Conservation (phyloP, 148 eudicot genomes). For the Fagopyrum esculentum region DNA sequence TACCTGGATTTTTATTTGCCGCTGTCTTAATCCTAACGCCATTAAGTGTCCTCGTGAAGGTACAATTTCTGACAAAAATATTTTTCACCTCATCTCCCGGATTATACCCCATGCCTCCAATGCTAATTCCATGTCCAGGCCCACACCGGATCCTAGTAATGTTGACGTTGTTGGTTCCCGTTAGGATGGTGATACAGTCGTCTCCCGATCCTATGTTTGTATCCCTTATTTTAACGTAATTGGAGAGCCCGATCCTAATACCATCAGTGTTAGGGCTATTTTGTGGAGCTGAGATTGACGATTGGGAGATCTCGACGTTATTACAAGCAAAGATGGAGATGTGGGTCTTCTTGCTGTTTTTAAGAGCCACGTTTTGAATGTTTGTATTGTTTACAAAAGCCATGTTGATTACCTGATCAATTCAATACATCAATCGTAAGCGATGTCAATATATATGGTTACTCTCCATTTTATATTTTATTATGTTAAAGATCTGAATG, state of each 20-base stretch:
- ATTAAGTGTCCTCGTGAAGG: constrained; percentile 14
- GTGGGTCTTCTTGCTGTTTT: constrained; percentile 57
- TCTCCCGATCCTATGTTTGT: constrained; percentile 25
- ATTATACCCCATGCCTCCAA: constrained; percentile 26
- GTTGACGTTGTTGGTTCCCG: constrained; percentile 14
- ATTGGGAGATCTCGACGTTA: constrained; percentile 19
- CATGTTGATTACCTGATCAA: constrained; percentile 40
- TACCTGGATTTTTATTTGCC: constrained; percentile 17
- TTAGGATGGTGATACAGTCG: constrained; percentile 27
- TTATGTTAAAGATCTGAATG: too few relatives aligned
- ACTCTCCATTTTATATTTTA: too few relatives aligned
- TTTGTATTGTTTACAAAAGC: constrained; percentile 41
- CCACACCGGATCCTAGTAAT: constrained; percentile 22
- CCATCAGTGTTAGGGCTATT: constrained; percentile 34
- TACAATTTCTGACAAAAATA: constrained; percentile 17
- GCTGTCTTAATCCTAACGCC: constrained; percentile 35
- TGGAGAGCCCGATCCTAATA: constrained; percentile 19
- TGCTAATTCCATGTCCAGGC: constrained; percentile 34
- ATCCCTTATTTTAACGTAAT: constrained; percentile 1
- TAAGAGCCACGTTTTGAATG: constrained; percentile 28
- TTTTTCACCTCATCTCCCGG: constrained; percentile 16
- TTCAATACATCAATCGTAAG: too few relatives aligned
- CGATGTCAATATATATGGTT: background rate
- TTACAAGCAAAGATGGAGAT: constrained; percentile 43
- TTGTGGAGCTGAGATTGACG: constrained; percentile 29